Percentiles rank a stretch among this genome's conserved stretches.
Evolutionary conservation across 2,329 filamentous ascomycete genomes (phyloP).

Genomic region (Apiospora saccharicola): DNA sequence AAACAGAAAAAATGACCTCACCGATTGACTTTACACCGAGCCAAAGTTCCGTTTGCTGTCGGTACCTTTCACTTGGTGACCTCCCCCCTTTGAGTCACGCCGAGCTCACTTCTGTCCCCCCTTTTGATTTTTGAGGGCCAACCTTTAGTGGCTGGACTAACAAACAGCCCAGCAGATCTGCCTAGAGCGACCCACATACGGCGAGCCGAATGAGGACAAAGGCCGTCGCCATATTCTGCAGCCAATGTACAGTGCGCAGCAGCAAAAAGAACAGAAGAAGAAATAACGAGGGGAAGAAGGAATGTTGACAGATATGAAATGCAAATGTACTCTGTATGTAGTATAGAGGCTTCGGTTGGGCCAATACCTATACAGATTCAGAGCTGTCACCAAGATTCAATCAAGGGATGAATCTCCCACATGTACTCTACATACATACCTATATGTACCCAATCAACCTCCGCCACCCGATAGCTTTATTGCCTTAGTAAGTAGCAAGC

Average conservation of each 20-base stretch:
- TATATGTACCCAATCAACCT: no score
- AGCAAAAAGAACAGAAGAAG: background rate
- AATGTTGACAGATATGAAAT: background rate
- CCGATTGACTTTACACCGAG: background rate
- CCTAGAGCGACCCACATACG: background rate
- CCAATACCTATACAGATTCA: background rate
- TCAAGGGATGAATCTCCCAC: no score
- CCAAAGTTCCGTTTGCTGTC: background rate
- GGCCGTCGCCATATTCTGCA: background rate
- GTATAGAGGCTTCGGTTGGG: background rate
- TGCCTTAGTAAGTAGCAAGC: no score
- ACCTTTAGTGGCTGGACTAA: background rate
- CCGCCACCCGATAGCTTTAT: background rate
- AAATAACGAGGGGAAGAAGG: background rate
- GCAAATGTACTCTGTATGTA: background rate
- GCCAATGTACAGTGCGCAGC: background rate
- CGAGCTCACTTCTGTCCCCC: background rate
- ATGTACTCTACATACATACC: no score
- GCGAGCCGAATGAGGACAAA: background rate
- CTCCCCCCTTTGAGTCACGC: background rate
- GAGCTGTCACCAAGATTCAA: background rate
- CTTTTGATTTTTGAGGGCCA: background rate
- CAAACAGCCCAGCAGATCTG: constrained; percentile 1
- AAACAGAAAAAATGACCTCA: background rate
- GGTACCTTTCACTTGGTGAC: background rate